phyloP scores from a whole-genome alignment of 1,139 yeast species.

The Pneumocystis jirovecii region DNA sequence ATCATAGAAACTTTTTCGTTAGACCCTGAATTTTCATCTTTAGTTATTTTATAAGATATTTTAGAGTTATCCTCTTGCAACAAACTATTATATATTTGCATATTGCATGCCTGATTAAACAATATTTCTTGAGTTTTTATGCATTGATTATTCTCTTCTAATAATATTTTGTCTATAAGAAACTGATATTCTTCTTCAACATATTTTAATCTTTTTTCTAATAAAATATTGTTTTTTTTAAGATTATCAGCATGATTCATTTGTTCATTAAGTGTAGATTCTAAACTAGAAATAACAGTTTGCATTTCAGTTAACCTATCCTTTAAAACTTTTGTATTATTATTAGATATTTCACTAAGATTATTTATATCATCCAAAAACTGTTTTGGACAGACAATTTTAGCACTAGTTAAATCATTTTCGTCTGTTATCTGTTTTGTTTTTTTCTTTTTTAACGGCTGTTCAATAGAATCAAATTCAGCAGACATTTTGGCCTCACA shows the following conservation, averaged over 20 bases:
- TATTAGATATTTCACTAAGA: neutral
- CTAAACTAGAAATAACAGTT: slow-evolving; percentile 9
- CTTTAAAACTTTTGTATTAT: slow-evolving; percentile 4
- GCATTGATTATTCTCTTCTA: neutral
- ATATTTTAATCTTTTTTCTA: slow-evolving; percentile 6
- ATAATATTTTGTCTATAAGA: neutral
- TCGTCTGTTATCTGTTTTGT: slow-evolving; percentile 10
- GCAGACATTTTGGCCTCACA: slow-evolving; percentile 12
- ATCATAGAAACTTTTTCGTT: neutral
- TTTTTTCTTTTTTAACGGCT: slow-evolving; percentile 14
- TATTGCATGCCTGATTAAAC: neutral
- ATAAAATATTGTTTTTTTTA: slow-evolving; percentile 6
- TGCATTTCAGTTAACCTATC: slow-evolving; percentile 10
- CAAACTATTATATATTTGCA: neutral
- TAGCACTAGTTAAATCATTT: neutral
- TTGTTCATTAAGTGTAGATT: slow-evolving; percentile 8
- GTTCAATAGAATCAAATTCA: slow-evolving; percentile 11
- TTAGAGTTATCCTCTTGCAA: neutral
- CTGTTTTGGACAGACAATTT: neutral
- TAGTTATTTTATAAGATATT: neutral
- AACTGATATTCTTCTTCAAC: slow-evolving; percentile 4
- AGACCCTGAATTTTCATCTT: neutral
- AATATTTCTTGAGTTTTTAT: neutral
- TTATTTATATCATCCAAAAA: slow-evolving; percentile 2
- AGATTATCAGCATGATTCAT: slow-evolving; percentile 11